A percentile compares a stretch with the other conserved stretches of the same genome.
These are phyloP conservation scores for Coprinellus micaceus DNA, from an alignment of 768 basidiomycete genomes.

Conservation along the genomic window DNA sequence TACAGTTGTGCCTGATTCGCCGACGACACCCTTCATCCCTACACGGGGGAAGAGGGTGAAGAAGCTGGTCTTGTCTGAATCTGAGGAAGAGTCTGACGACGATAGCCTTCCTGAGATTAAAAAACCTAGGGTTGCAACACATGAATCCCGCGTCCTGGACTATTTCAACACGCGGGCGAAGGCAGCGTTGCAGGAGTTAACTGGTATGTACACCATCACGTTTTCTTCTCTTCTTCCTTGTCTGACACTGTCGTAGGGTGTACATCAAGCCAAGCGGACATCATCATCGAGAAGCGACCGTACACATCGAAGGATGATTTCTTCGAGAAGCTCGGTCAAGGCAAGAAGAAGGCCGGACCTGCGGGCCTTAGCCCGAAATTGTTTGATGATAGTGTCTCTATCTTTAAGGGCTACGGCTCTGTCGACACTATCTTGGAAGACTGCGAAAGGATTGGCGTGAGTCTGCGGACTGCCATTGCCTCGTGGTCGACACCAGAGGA, in stretches of 20 bases:
- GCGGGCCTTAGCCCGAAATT: constrained; percentile 83
- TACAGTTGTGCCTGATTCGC: constrained; percentile 13
- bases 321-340: constrained; percentile 70
- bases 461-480: constrained; percentile 69
- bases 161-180: constrained; percentile 64
- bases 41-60: constrained; percentile 56
- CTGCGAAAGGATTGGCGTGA: constrained; percentile 82
- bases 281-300: constrained; percentile 75
- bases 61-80: constrained; percentile 64
- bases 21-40: constrained; percentile 40
- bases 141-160: constrained; percentile 53
- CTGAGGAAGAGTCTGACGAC: constrained; percentile 52
- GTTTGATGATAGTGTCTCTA: constrained; percentile 85
- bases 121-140: constrained; percentile 31
- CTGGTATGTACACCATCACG: constrained; percentile 44
- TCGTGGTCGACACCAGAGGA: constrained; percentile 58
- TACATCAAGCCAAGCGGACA: constrained; percentile 71
- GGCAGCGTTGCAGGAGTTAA: constrained; percentile 70
- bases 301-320: constrained; percentile 77
- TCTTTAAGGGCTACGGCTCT: constrained; percentile 80
- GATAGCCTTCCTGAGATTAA: constrained; percentile 38
- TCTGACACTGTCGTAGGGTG: constrained; percentile 50
- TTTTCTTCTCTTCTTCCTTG: constrained; percentile 3
- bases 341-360: constrained; percentile 82
- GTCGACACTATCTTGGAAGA: constrained; percentile 87